Evolutionary conservation across 75 land plant species (phyloP).

Genomic region (Sequoiadendron giganteum): DNA sequence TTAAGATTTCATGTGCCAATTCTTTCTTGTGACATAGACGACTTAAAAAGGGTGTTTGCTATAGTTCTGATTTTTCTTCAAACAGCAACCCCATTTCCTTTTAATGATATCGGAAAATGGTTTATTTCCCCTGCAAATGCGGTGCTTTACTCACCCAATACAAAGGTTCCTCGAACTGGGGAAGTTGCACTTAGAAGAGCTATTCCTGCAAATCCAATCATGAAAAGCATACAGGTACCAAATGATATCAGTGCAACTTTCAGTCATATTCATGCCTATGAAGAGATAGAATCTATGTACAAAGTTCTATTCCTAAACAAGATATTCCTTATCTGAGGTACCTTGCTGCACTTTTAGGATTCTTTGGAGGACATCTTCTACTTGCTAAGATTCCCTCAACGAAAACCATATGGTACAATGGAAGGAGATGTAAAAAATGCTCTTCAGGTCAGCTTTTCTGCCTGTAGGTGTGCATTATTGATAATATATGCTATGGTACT

Average conservation of each 20-base stretch:
- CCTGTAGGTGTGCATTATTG: background rate
- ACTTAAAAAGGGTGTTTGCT: slow-evolving; percentile 27
- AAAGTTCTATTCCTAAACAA: background rate
- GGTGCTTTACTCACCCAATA: slow-evolving; percentile 93
- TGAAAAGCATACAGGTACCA: slow-evolving; percentile 85
- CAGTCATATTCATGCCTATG: background rate
- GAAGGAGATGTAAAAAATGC: slow-evolving; percentile 96
- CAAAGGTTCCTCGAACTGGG: slow-evolving; percentile 90
- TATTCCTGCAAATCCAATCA: slow-evolving; percentile 86
- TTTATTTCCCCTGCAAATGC: slow-evolving; percentile 57
- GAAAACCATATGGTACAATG: slow-evolving; percentile 98
- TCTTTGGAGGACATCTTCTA: slow-evolving; percentile 93
- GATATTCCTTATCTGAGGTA: slow-evolving; percentile 4
- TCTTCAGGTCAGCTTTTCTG: slow-evolving; percentile 46
- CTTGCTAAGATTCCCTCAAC: slow-evolving; percentile 90
- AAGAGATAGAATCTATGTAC: background rate
- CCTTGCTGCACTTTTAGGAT: slow-evolving; percentile 41
- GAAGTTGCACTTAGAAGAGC: slow-evolving; percentile 93
- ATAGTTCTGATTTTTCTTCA: slow-evolving; percentile 38
- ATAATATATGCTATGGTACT: background rate
- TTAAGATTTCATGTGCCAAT: slow-evolving; percentile 6
- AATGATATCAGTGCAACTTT: background rate
- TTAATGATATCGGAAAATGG: slow-evolving; percentile 20
- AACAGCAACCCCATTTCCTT: slow-evolving; percentile 46
- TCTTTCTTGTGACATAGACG: slow-evolving; percentile 6